Percentiles rank a stretch among this genome's conserved stretches.
Conservation (phyloP, 2,329 filamentous ascomycete genomes). For the Fusarium napiforme region DNA sequence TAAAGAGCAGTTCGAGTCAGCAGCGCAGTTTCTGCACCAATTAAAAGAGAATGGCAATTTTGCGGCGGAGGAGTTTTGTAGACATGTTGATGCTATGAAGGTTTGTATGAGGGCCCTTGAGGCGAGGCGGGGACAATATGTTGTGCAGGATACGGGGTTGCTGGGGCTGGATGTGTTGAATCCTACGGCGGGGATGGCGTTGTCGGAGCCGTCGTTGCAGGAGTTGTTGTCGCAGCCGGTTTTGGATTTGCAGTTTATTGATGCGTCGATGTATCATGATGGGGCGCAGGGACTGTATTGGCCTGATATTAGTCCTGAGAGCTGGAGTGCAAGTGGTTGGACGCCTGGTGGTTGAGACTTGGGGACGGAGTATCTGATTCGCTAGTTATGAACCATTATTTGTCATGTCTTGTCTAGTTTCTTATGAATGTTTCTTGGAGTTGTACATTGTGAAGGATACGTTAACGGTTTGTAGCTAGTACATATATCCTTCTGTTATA, state of each 20-base stretch:
- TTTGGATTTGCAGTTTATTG: conserved; percentile 50
- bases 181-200: conserved; percentile 49
- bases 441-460: fast-evolving
- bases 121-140: conserved; percentile 31
- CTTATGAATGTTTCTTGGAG: fast-evolving
- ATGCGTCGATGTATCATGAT: conserved; percentile 45
- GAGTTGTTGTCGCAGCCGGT: conserved; percentile 49
- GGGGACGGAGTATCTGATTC: fast-evolving
- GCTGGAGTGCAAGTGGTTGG: conserved; percentile 38
- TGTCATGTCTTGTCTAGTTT: fast-evolving
- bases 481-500: fast-evolving
- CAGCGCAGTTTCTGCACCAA: conserved; percentile 52
- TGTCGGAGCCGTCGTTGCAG: conserved; percentile 51
- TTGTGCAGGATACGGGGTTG: conserved; percentile 1
- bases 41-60: conserved; percentile 54
- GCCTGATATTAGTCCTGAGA: conserved; percentile 44
- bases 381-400: fast-evolving
- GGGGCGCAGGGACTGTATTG: conserved; percentile 39
- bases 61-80: conserved; percentile 54
- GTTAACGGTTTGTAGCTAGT: no score
- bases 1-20: conserved; percentile 53
- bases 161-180: conserved; percentile 38
- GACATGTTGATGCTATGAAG: conserved; percentile 54
- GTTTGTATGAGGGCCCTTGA: conserved; percentile 39
- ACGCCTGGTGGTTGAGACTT: not conserved